Conservation (phyloP, 805 yeast species). For the Lipomyces starkeyi region DNA sequence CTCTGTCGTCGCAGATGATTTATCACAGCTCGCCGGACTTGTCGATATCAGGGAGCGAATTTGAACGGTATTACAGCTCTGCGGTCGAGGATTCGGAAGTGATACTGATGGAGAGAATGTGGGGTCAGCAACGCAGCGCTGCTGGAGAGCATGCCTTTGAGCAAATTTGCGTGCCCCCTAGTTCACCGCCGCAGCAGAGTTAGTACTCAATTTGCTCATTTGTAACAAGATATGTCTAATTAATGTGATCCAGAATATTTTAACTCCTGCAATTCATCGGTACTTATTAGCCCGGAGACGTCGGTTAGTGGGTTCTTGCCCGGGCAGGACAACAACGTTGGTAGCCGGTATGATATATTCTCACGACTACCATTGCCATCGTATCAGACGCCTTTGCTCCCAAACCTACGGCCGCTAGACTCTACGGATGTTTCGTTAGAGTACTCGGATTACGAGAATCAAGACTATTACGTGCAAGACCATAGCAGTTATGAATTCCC, state of each 20-base stretch:
- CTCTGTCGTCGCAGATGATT: slow-evolving; percentile 20
- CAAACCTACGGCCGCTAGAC: not conserved
- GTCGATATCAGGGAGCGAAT: slow-evolving; percentile 25
- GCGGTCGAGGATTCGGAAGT: slow-evolving; percentile 10
- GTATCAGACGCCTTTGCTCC: not conserved
- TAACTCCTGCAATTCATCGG: slow-evolving; percentile 1
- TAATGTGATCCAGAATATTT: not conserved
- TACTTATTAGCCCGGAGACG: slow-evolving; percentile 8
- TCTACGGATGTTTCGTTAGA: slow-evolving; percentile 16
- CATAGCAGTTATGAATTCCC: not conserved
- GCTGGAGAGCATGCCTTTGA: not conserved
- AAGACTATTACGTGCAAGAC: slow-evolving; percentile 1
- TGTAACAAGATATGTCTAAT: not conserved
- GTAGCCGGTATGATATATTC: slow-evolving; percentile 24
- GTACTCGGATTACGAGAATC: slow-evolving; percentile 9
- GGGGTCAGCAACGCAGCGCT: slow-evolving; percentile 11
- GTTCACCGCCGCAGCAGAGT: not conserved
- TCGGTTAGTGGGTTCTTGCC: not conserved
- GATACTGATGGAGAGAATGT: slow-evolving; percentile 15
- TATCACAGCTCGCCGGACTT: slow-evolving; percentile 31
- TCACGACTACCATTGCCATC: slow-evolving; percentile 20
- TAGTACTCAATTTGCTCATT: not conserved
- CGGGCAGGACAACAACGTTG: slow-evolving; percentile 11
- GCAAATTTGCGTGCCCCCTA: not conserved
- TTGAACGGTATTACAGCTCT: slow-evolving; percentile 21